These are phyloP conservation scores for Aspergillus pseudoglaucus DNA, from an alignment of 2,329 filamentous ascomycete species.

Conservation along the genomic window DNA sequence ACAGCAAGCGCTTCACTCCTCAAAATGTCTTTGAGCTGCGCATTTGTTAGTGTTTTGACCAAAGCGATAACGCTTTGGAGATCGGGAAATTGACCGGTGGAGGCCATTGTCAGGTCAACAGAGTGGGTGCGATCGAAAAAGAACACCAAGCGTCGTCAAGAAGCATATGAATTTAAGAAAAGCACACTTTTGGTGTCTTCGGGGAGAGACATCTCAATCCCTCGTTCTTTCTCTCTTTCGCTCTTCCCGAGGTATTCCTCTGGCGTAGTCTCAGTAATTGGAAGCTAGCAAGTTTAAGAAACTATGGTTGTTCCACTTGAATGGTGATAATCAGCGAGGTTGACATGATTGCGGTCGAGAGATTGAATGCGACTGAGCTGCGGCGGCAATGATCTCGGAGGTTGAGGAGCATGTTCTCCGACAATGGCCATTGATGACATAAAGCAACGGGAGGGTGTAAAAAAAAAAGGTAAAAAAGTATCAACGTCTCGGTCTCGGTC, in stretches of 20 bases:
- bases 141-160: slow-evolving; percentile 8
- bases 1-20: slow-evolving; percentile 66
- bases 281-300: neutral
- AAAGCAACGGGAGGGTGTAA: slow-evolving; percentile 18
- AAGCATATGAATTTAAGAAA: slow-evolving; percentile 14
- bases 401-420: slow-evolving; percentile 12
- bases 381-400: slow-evolving; percentile 11
- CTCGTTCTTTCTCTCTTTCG: neutral
- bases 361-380: slow-evolving; percentile 2
- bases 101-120: slow-evolving; percentile 27
- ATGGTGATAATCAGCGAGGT: neutral
- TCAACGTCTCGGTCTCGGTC: neutral
- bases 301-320: neutral
- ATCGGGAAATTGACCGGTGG: slow-evolving; percentile 35
- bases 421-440: slow-evolving; percentile 24
- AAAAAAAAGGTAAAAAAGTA: slow-evolving; percentile 6
- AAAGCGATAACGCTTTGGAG: slow-evolving; percentile 36
- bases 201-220: slow-evolving; percentile 25
- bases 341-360: neutral
- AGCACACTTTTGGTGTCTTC: slow-evolving; percentile 12
- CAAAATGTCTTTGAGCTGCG: slow-evolving; percentile 70
- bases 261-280: neutral
- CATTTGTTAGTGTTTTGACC: slow-evolving; percentile 53
- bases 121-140: neutral
- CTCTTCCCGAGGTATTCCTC: neutral